A percentile compares a stretch with the other conserved stretches of the same genome.
phyloP scores from a whole-genome alignment of 1,284 basidiomycete genomes.

The Pseudozyma flocculosa region DNA sequence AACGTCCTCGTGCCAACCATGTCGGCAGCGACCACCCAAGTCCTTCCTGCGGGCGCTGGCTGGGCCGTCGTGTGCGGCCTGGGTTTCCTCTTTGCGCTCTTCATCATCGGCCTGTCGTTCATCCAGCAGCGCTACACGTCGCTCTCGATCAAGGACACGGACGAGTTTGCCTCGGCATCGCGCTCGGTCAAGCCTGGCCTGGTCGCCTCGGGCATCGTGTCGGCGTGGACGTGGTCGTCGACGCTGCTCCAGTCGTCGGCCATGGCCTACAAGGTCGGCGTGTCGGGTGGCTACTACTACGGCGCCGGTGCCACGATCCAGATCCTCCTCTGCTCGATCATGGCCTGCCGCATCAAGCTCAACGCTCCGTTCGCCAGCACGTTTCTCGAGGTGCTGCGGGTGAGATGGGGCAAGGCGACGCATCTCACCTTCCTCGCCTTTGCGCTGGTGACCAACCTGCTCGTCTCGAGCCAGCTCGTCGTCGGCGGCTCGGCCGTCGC shows the following conservation, averaged over 20 bases:
- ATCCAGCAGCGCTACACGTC: conserved; percentile 50
- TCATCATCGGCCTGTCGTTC: conserved; percentile 49
- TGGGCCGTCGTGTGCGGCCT: conserved; percentile 55
- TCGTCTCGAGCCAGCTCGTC: conserved; percentile 52
- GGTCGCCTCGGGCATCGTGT: conserved; percentile 84
- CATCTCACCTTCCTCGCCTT: conserved; percentile 80
- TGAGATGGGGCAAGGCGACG: conserved; percentile 72
- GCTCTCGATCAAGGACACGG: conserved; percentile 39
- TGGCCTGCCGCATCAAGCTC: conserved; percentile 64
- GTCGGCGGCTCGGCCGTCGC: conserved; percentile 52
- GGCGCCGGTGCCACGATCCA: conserved; percentile 64
- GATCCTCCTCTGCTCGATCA: conserved; percentile 67
- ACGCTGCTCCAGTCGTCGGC: conserved; percentile 67
- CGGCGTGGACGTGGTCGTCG: conserved; percentile 58
- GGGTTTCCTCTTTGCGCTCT: conserved; percentile 42
- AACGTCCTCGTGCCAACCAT: neutral
- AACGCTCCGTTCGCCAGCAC: conserved; percentile 66
- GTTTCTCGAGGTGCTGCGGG: conserved; percentile 69
- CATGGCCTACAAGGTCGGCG: conserved; percentile 58
- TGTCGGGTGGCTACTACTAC: conserved; percentile 37
- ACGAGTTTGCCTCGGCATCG: conserved; percentile 53
- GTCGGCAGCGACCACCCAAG: conserved; percentile 20
- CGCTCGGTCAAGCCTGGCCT: conserved; percentile 72
- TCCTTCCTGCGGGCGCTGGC: conserved; percentile 46
- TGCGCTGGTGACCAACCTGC: conserved; percentile 69